Percentiles rank a stretch among this genome's conserved stretches.
Conservation (phyloP, 768 basidiomycete species). For the Rhizopogon roseolus region DNA sequence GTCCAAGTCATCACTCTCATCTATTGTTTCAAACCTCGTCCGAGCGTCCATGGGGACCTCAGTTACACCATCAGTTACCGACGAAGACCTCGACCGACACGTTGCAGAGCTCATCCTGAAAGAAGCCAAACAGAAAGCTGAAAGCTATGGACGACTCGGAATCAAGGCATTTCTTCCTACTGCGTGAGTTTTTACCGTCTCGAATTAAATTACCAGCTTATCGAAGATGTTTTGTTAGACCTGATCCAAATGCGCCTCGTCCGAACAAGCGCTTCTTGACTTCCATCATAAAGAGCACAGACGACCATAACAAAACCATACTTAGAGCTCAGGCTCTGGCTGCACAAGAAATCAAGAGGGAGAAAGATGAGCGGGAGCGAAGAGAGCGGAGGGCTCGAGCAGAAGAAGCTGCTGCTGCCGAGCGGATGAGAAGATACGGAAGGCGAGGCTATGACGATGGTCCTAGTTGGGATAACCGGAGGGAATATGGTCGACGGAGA, state of each 20-base stretch:
- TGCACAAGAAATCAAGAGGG: constrained; percentile 67
- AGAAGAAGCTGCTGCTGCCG: constrained; percentile 71
- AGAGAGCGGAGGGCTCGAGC: constrained; percentile 61
- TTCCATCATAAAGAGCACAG: constrained; percentile 88
- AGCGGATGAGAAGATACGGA: constrained; percentile 40
- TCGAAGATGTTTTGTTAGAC: constrained; percentile 28
- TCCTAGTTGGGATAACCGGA: constrained; percentile 31
- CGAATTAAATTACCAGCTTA: not conserved
- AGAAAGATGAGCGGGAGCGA: constrained; percentile 62
- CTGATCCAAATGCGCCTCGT: constrained; percentile 69
- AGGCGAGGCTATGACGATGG: constrained; percentile 23
- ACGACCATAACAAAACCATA: constrained; percentile 91
- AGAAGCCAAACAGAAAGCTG: constrained; percentile 91
- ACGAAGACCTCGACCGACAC: constrained; percentile 87
- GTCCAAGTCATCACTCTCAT: constrained; percentile 61
- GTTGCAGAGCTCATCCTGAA: constrained; percentile 89
- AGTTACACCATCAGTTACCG: constrained; percentile 51
- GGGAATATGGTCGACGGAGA: constrained; percentile 41
- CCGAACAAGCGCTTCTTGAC: constrained; percentile 80
- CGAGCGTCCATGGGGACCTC: constrained; percentile 74
- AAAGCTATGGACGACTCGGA: constrained; percentile 71
- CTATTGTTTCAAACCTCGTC: constrained; percentile 79
- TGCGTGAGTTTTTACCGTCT: constrained; percentile 33
- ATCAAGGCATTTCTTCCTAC: constrained; percentile 71
- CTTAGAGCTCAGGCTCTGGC: constrained; percentile 67